phyloP scores from a whole-genome alignment of 805 yeast species.

The Tetrapisispora iriomotensis region DNA sequence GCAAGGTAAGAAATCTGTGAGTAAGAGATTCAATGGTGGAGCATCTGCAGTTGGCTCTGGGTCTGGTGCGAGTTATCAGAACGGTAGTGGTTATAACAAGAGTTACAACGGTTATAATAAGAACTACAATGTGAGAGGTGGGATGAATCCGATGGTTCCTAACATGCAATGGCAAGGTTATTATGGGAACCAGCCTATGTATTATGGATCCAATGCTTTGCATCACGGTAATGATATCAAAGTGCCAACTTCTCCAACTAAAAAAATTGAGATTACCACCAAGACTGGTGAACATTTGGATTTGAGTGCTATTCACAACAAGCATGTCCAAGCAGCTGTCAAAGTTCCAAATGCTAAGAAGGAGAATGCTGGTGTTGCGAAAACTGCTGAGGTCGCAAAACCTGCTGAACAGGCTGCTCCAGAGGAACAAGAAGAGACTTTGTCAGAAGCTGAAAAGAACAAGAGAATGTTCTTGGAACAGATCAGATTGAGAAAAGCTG shows the following conservation, averaged over 20 bases:
- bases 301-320: conserved; percentile 19
- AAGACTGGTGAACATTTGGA: conserved; percentile 27
- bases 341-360: conserved; percentile 3
- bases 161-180: conserved; percentile 4
- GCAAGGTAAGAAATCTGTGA: background rate
- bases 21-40: background rate
- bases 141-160: conserved; percentile 3
- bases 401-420: conserved; percentile 2
- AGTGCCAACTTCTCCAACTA: conserved; percentile 10
- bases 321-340: conserved; percentile 5
- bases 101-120: conserved; percentile 70
- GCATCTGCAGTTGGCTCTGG: background rate
- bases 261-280: conserved; percentile 27
- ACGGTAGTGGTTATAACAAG: conserved; percentile 79
- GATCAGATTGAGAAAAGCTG: conserved; percentile 25
- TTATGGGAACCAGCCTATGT: conserved; percentile 3
- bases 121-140: conserved; percentile 1
- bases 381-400: no score
- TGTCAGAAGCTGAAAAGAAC: conserved; percentile 22
- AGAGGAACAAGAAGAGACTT: conserved; percentile 4
- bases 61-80: background rate
- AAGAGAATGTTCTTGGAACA: conserved; percentile 27
- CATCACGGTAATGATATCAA: background rate
- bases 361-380: background rate
- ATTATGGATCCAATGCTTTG: conserved; percentile 2